A percentile compares a stretch with the other conserved stretches of the same genome.
Conservation (phyloP, 2,329 filamentous ascomycete species). For the Byssoonygena ceratinophila region DNA sequence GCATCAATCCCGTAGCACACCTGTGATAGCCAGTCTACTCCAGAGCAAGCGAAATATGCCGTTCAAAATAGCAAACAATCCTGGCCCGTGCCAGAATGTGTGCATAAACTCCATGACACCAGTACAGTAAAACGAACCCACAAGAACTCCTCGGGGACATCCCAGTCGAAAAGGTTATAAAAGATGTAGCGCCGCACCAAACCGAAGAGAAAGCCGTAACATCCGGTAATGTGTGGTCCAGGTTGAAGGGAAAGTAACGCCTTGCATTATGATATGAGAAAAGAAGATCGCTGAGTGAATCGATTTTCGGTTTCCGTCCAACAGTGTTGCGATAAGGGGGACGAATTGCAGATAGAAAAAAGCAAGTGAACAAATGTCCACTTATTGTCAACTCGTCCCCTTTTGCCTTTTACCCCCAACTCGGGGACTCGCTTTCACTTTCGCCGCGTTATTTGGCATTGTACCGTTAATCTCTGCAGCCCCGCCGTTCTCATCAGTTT, state of each 20-base stretch:
- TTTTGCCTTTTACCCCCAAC: slow-evolving; percentile 41
- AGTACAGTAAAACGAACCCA: neutral
- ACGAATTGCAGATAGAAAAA: no score
- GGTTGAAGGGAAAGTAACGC: slow-evolving; percentile 6
- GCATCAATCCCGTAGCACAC: slow-evolving; percentile 1
- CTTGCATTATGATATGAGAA: slow-evolving; percentile 2
- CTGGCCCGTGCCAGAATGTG: neutral
- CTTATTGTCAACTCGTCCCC: slow-evolving; percentile 26
- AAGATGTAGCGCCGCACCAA: slow-evolving; percentile 10
- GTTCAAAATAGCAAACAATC: neutral
- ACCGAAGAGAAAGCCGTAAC: slow-evolving; percentile 6
- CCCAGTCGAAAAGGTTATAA: slow-evolving; percentile 2
- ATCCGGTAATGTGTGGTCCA: slow-evolving; percentile 5
- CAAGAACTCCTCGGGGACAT: slow-evolving; percentile 7
- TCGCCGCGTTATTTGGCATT: slow-evolving; percentile 26
- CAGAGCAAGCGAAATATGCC: neutral
- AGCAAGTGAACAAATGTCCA: no score
- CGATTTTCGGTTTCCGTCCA: neutral
- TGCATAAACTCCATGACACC: slow-evolving; percentile 7
- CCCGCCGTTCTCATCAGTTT: slow-evolving; percentile 42
- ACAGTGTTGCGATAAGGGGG: neutral
- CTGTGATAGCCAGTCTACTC: slow-evolving; percentile 11
- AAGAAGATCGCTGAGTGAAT: slow-evolving; percentile 2
- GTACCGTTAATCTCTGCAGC: slow-evolving; percentile 42
- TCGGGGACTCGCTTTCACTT: slow-evolving; percentile 40